Evolutionary conservation across 805 yeast genomes (phyloP), one percentile per base, ranked within the genome.

Genomic region (Tetrapisispora phaffii): DNA sequence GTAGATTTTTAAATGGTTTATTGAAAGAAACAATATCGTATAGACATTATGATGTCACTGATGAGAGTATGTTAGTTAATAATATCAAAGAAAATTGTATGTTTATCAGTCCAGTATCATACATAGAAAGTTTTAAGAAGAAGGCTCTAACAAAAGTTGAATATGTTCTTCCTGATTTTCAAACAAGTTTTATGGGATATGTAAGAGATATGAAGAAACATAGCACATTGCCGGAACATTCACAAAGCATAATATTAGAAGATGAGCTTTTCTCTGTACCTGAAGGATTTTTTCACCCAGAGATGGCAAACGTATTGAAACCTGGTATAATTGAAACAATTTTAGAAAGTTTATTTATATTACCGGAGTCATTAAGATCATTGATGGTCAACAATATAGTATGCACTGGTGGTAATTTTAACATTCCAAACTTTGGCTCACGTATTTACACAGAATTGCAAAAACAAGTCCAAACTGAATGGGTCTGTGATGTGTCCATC

Each of bases 211-310:
- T 62, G 7, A 52, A 60, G 19, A 53, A 50, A 29, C 48, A 50
- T 1, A 54, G 56, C 33, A 56, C 54, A n/a, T 54, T 59, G 32
- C 65, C 73, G 2, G 71, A 66, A 20, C 82, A 79, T 40, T 68
- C 75, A 10, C 96, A 89, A 60, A 71, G 80, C 1, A 66, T 90
- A 32, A 67, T 73, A 41, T 70, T 93, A 6, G 73, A 71, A 22
- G 97, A 90, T 61, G 99, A 93, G 62, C 66, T 96, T 46, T 90
- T 93, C 63, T 73, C 85, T 1, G 76, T 85, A 2, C 96, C 97
- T 0, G 99, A 93, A 58, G 70, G 85, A 1, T 69, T 85, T 31
- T 89, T 86, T 62, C 88, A 82, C 53, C 98, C 99, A 0, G 85
- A 80, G 48, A 79, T 85, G 45, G 73, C 85, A 1, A 87, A 85